Evolutionary conservation across 148 eudicot species (phyloP).

Genomic region (Rhododendron henanense): DNA sequence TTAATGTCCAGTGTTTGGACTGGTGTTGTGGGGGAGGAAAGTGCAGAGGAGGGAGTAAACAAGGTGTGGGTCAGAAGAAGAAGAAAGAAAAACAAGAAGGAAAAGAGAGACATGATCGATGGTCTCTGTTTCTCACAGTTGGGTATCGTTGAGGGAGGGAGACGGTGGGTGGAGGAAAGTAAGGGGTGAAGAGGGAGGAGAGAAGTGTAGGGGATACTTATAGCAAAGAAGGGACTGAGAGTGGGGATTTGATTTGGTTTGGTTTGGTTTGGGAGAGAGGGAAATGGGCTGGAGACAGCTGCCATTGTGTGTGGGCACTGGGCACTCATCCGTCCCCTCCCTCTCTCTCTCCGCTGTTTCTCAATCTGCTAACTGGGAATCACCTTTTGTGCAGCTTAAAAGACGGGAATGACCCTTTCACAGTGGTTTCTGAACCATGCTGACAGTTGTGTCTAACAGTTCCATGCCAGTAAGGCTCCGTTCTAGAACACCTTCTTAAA

Average conservation of each 20-base stretch:
- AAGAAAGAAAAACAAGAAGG: conserved; percentile 9
- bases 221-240: background rate
- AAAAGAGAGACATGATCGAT: conserved; percentile 21
- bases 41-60: background rate
- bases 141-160: background rate
- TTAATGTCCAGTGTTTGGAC: conserved; percentile 32
- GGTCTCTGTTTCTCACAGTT: background rate
- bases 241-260: background rate
- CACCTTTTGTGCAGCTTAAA: conserved; percentile 2
- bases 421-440: too few species aligned
- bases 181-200: background rate
- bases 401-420: conserved; percentile 10
- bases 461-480: too few species aligned
- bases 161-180: background rate
- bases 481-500: too few species aligned
- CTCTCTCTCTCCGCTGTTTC: background rate
- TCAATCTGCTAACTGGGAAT: conserved; percentile 17
- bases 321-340: background rate
- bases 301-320: conserved; percentile 5
- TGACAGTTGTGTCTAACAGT: too few species aligned
- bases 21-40: background rate
- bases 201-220: background rate
- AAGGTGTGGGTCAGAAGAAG: background rate
- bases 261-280: conserved; percentile 4
- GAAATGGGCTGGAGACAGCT: conserved; percentile 29